Conservation (phyloP, 805 yeast species). For the Yamadazyma endophytica region DNA sequence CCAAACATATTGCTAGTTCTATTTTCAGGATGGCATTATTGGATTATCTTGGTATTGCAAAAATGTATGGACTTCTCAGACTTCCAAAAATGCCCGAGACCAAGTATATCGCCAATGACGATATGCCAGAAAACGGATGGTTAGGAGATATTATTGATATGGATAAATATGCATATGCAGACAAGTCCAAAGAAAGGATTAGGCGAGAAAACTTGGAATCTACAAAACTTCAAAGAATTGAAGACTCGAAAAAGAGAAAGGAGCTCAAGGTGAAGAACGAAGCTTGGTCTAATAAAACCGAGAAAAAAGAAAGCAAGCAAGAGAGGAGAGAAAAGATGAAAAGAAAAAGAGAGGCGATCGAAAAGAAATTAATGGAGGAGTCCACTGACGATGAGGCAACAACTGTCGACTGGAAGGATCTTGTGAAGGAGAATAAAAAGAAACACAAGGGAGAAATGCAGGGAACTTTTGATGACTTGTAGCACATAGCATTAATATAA, state of each 20-base stretch:
- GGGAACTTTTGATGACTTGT: slow-evolving; percentile 58
- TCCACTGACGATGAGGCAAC: slow-evolving; percentile 45
- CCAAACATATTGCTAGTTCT: slow-evolving; percentile 84
- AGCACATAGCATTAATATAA: slow-evolving; percentile 5
- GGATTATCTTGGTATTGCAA: slow-evolving; percentile 70
- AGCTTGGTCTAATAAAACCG: slow-evolving; percentile 77
- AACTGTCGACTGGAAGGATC: slow-evolving; percentile 81
- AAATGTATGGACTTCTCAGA: slow-evolving; percentile 73
- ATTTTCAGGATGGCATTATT: slow-evolving; percentile 73
- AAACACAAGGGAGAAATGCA: slow-evolving; percentile 42
- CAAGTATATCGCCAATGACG: slow-evolving; percentile 40
- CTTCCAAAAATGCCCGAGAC: slow-evolving; percentile 95
- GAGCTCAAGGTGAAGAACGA: slow-evolving; percentile 49
- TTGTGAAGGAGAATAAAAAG: slow-evolving; percentile 63
- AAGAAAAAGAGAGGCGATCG: slow-evolving; percentile 65
- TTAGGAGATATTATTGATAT: slow-evolving; percentile 58
- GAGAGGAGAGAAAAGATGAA: slow-evolving; percentile 67
- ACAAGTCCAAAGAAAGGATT: slow-evolving; percentile 56
- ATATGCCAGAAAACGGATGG: slow-evolving; percentile 74
- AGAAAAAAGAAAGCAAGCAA: slow-evolving; percentile 55
- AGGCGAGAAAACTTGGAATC: slow-evolving; percentile 58
- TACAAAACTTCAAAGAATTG: slow-evolving; percentile 32
- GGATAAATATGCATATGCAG: slow-evolving; percentile 63
- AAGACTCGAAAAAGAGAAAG: slow-evolving; percentile 39
- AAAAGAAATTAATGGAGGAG: slow-evolving; percentile 44